phyloP scores from a whole-genome alignment of 257 asterid species.

The Solanum ahanhuiri region DNA sequence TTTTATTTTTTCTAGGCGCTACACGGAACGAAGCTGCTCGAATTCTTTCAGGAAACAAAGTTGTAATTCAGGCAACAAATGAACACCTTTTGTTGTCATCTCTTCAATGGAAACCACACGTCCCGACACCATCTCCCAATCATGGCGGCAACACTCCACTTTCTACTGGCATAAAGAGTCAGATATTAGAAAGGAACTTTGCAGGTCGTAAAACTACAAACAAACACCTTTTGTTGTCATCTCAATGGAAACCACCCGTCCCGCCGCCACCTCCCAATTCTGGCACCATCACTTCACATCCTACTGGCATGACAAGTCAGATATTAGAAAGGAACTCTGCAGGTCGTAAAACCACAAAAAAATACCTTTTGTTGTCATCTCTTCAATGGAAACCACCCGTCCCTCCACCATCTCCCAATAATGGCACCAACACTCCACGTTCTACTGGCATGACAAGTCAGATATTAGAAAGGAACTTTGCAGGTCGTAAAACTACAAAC shows the following conservation, averaged over 20 bases:
- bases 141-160: slow-evolving; percentile 1
- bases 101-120: slow-evolving; percentile 5
- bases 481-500: too few relatives aligned
- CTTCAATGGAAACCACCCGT: slow-evolving; percentile 7
- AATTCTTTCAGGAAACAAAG: background rate
- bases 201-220: background rate
- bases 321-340: background rate
- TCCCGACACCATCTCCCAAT: slow-evolving; percentile 19
- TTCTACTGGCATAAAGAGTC: background rate
- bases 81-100: slow-evolving; percentile 11
- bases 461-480: too few relatives aligned
- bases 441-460: background rate
- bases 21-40: background rate
- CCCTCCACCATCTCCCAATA: slow-evolving; percentile 19
- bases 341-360: background rate
- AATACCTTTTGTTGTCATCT: slow-evolving; percentile 10
- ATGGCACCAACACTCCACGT: slow-evolving; percentile 1
- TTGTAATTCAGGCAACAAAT: background rate
- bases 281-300: background rate
- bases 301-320: background rate
- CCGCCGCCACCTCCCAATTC: slow-evolving; percentile 28
- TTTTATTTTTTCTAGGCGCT: background rate
- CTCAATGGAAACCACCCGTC: slow-evolving; percentile 7
- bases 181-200: background rate
- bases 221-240: slow-evolving; percentile 4